Conservation (phyloP, 139 green algal genomes). For the Bryopsis sp. region DNA sequence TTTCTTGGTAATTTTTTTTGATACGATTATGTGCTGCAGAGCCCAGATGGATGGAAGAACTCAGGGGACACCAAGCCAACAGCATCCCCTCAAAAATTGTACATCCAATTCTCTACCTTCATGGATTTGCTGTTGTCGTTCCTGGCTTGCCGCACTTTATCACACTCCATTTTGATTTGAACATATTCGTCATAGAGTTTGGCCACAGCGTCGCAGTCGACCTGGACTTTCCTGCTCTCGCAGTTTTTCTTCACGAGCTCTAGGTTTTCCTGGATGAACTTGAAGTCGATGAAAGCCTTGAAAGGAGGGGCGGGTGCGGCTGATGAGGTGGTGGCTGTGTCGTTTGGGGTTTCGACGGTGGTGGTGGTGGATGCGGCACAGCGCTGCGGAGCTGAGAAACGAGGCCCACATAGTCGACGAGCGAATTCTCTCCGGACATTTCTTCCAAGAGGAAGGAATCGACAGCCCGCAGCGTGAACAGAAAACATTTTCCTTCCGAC, state of each 20-base stretch:
- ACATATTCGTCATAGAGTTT: conserved; percentile 77
- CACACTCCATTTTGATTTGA: conserved; percentile 40
- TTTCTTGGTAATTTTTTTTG: too few species aligned
- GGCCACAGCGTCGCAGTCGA: conserved; percentile 59
- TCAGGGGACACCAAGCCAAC: background rate
- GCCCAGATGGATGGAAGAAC: background rate
- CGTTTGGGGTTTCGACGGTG: too few species aligned
- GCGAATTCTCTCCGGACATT: too few species aligned
- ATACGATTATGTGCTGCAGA: background rate
- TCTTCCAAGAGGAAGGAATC: too few species aligned
- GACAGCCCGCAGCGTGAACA: too few species aligned
- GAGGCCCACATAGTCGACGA: too few species aligned
- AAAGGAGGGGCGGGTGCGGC: conserved; percentile 34
- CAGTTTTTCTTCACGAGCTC: conserved; percentile 63
- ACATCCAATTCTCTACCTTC: conserved; percentile 54
- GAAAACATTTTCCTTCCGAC: too few species aligned
- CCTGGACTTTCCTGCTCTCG: conserved; percentile 47
- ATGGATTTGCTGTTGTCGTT: conserved; percentile 84
- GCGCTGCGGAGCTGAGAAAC: too few species aligned
- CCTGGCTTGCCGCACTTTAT: conserved; percentile 55
- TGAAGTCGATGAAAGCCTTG: conserved; percentile 79
- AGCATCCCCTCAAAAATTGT: background rate
- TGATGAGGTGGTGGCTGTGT: too few species aligned
- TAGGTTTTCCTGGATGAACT: conserved; percentile 66
- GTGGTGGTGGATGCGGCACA: too few species aligned